Evolutionary conservation across 352 stramenopile genomes (phyloP).

Genomic region (Lagenidium giganteum): DNA sequence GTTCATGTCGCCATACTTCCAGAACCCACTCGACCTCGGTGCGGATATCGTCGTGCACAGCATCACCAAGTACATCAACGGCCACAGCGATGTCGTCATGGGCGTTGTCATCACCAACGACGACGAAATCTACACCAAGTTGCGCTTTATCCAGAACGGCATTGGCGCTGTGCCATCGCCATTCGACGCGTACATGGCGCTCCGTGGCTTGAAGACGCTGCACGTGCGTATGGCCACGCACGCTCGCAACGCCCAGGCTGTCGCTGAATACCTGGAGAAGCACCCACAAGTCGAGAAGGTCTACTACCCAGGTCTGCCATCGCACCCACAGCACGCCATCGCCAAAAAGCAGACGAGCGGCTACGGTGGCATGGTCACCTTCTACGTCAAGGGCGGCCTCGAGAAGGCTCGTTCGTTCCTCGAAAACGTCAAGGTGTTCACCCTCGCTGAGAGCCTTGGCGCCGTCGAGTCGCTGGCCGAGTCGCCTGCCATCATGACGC

Average conservation of each 20-base stretch:
- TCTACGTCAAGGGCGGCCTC: constrained; percentile 90
- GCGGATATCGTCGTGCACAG: constrained; percentile 91
- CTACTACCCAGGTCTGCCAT: constrained; percentile 87
- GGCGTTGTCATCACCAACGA: constrained; percentile 90
- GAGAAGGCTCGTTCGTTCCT: constrained; percentile 89
- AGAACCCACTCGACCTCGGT: constrained; percentile 85
- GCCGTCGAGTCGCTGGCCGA: constrained; percentile 92
- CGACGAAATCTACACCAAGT: constrained; percentile 91
- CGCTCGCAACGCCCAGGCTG: constrained; percentile 90
- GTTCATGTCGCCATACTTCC: constrained; percentile 90
- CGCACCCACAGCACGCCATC: constrained; percentile 87
- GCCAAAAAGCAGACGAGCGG: constrained; percentile 74
- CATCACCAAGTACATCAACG: constrained; percentile 96
- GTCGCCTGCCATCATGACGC: constrained; percentile 93
- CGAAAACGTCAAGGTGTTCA: constrained; percentile 90
- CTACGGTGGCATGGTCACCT: constrained; percentile 87
- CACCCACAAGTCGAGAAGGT: constrained; percentile 91
- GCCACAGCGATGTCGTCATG: constrained; percentile 92
- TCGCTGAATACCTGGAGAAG: constrained; percentile 87
- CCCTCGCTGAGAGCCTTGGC: constrained; percentile 93
- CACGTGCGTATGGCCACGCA: constrained; percentile 92
- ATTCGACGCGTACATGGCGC: constrained; percentile 92
- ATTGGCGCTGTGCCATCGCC: constrained; percentile 90
- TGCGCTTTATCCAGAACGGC: constrained; percentile 92
- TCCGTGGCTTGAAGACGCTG: constrained; percentile 95